These are phyloP conservation scores for Galerina sulciceps DNA, from an alignment of 768 basidiomycete genomes.

Conservation along the genomic window DNA sequence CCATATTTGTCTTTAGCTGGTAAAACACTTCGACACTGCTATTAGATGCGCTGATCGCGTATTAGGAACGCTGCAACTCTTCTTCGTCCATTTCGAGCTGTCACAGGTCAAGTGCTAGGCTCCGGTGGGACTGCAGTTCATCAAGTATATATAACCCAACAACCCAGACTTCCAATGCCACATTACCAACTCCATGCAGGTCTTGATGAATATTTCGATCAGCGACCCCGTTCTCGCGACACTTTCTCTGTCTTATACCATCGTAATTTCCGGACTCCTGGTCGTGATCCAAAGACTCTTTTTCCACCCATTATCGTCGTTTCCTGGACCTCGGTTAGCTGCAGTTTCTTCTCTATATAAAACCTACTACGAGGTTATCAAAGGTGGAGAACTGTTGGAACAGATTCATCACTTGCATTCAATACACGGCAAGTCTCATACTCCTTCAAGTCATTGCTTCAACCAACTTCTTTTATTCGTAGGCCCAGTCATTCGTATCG, in stretches of 20 bases:
- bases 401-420: conserved; percentile 35
- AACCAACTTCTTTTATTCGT: background rate
- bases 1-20: conserved; percentile 7
- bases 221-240: conserved; percentile 1
- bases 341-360: conserved; percentile 35
- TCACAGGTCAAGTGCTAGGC: conserved; percentile 12
- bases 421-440: conserved; percentile 31
- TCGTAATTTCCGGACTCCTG: conserved; percentile 13
- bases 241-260: conserved; percentile 1
- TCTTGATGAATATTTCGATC: conserved; percentile 6
- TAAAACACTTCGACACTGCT: conserved; percentile 9
- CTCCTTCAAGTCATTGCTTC: background rate
- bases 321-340: conserved; percentile 40
- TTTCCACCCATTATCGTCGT: conserved; percentile 35
- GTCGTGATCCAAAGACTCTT: conserved; percentile 27
- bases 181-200: conserved; percentile 4
- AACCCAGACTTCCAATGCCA: background rate
- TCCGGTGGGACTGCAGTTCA: background rate
- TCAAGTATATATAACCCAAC: conserved; percentile 12
- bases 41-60: conserved; percentile 9
- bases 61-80: conserved; percentile 1
- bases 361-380: conserved; percentile 37
- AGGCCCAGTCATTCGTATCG: conserved; percentile 44
- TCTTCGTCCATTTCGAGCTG: conserved; percentile 5
- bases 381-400: conserved; percentile 35